phyloP scores from a whole-genome alignment of 1,139 yeast species.

The Oligophagozyma castellii region DNA sequence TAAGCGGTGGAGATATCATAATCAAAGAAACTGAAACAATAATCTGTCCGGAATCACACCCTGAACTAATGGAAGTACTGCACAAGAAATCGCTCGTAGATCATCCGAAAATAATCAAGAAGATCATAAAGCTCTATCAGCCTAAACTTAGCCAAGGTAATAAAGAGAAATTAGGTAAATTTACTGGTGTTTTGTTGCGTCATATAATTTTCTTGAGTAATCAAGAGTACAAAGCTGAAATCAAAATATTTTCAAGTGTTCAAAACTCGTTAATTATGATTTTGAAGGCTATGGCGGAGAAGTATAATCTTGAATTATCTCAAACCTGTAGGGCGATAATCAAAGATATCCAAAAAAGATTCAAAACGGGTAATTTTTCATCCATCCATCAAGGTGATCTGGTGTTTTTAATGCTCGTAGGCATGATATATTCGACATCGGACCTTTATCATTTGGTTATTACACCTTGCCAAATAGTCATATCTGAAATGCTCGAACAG shows the following conservation, averaged over 20 bases:
- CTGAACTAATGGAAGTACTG: slow-evolving; percentile 33
- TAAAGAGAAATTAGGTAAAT: slow-evolving; percentile 54
- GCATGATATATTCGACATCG: slow-evolving; percentile 77
- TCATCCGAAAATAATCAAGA: slow-evolving; percentile 37
- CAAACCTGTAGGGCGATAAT: slow-evolving; percentile 38
- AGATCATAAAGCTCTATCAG: slow-evolving; percentile 48
- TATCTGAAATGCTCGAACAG: slow-evolving; percentile 56
- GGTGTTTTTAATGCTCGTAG: slow-evolving; percentile 55
- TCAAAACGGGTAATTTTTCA: slow-evolving; percentile 19
- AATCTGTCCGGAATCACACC: slow-evolving; percentile 46
- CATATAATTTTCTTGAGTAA: slow-evolving; percentile 44
- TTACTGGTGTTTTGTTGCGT: slow-evolving; percentile 52
- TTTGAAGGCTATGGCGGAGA: slow-evolving; percentile 49
- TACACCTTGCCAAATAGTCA: slow-evolving; percentile 66
- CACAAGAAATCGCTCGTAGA: slow-evolving; percentile 29
- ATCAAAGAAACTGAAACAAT: too few relatives aligned
- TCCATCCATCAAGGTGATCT: slow-evolving; percentile 33
- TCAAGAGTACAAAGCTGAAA: slow-evolving; percentile 19
- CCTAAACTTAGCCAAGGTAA: slow-evolving; percentile 75
- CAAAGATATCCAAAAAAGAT: slow-evolving; percentile 35
- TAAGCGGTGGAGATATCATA: slow-evolving; percentile 3
- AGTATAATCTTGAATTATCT: slow-evolving; percentile 51
- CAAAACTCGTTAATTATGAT: slow-evolving; percentile 37
- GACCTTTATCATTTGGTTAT: slow-evolving; percentile 89
- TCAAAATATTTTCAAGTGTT: slow-evolving; percentile 18